Evolutionary conservation across 1,284 basidiomycete genomes (phyloP), one percentile per base, ranked within the genome.

Genomic region (Sporisorium iseilematis-ciliati): DNA sequence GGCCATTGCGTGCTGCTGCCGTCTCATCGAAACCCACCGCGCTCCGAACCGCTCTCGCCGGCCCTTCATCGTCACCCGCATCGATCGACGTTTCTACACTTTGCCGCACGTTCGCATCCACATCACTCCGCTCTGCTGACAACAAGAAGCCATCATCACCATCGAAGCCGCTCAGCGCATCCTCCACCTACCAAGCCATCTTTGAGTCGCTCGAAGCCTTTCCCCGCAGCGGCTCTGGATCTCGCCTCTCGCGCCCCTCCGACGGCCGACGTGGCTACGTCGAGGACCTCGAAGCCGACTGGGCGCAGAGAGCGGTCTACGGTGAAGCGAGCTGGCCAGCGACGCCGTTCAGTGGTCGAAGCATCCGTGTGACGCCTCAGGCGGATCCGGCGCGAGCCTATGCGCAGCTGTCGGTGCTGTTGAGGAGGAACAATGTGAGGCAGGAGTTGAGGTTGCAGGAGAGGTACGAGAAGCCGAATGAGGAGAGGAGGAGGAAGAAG

Each of bases 381-480:
- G 46, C 65, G 1, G 79, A 80, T 23, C 46, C 75, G 4, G 46
- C 48, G 1, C 46, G 77, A 18, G 79, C 77, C 0, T 80, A 72
- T 45, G 60, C 31, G 6, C 72, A 66, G 45, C 65, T 82, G 31
- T 43, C 58, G 7, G 58, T 53, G 57, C 51, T 77, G 42, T 43
- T 82, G 18, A 55, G 66, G 45, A 57, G 76, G 20, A 83, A 84
- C 64, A 79, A 82, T 48, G 65, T 84, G 8, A 49, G 82, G 7
- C 56, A 68, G n/a, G 83, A 84, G 59, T 66, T 84, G n/a, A 58
- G 68, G 33, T 59, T 83, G 35, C 67, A 67, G 18, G 71, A 84
- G 61, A 59, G 83, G 16, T 84, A 84, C 64, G 83, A 84, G 56
- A 84, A 84, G 65, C 83, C 83, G 21, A 84, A 84, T 49, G 72